phyloP scores from a whole-genome alignment of 1,284 basidiomycete species.

The Papiliotrema nemorosa region DNA sequence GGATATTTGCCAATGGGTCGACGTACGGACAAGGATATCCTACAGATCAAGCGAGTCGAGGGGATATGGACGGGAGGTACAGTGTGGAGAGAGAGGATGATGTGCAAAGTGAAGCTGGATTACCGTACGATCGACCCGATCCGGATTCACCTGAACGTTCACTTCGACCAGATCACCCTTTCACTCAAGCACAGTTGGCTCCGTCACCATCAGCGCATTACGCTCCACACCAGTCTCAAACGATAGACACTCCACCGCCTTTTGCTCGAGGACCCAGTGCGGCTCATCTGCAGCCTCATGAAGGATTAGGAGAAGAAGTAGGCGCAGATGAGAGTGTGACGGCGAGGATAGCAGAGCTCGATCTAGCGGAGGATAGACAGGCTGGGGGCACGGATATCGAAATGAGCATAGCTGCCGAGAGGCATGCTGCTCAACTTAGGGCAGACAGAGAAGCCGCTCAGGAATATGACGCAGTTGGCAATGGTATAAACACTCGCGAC shows the following conservation, averaged over 20 bases:
- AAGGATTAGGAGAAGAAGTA: slow-evolving; percentile 1
- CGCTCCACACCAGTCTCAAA: no score
- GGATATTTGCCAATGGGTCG: neutral
- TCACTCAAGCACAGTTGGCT: neutral
- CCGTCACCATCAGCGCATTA: neutral
- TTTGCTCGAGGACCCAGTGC: neutral
- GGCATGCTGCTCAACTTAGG: neutral
- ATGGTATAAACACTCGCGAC: no score
- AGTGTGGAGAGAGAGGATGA: slow-evolving; percentile 6
- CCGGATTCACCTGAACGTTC: slow-evolving; percentile 2
- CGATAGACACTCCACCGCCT: neutral
- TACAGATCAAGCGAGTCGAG: neutral
- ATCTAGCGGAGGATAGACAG: neutral
- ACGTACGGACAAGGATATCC: neutral
- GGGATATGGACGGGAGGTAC: neutral
- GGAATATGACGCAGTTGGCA: no score
- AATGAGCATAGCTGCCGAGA: neutral
- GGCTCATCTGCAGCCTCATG: slow-evolving; percentile 1
- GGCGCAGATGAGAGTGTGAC: slow-evolving; percentile 4
- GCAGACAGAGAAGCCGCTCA: neutral
- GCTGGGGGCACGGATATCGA: neutral
- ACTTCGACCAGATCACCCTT: no score
- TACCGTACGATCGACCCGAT: slow-evolving; percentile 16
- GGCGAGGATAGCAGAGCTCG: neutral
- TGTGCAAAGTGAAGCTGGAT: slow-evolving; percentile 5